Evolutionary conservation across 768 basidiomycete genomes (phyloP), one percentile per base, ranked within the genome.

Genomic region (Lentinus tigrinus): DNA sequence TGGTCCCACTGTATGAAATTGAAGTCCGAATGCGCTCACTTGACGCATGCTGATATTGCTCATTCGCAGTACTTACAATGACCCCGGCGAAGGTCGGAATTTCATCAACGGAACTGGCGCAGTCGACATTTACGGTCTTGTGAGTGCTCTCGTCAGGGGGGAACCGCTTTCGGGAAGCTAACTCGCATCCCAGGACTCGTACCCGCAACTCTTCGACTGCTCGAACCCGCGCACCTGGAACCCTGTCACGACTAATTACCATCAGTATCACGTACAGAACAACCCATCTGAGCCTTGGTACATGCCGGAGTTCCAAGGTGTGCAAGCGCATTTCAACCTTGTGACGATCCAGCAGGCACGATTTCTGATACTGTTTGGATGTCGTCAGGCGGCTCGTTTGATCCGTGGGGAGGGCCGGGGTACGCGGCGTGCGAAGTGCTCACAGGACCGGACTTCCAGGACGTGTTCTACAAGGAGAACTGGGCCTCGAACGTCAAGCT

Each of bases 401-500:
- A 93, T 68, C 85, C 89, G 4, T 94, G 89, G 89, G 92, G 88
- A 3, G 85, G 87, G 24, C 88, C 89, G 58, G 85, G 87, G 42
- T 92, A 91, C 65, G 77, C 74, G 2, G 74, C 79, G 4, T 93
- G 91, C 67, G 77, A 81, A 19, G 71, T 76, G 2, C 73, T 93
- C 58, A 91, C 89, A 14, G 89, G 88, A 2, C 75, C 87, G 1
- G 77, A 87, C 63, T 93, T 91, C 70, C 80, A 85, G 71, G 87
- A 84, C 44, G 92, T 93, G 3, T 93, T 91, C 70, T 84, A 94
- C 64, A 78, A 84, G 52, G 76, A 88, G 52, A 77, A 90, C 44
- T 91, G 88, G 88, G 90, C 91, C 7, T 79, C 81, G 52, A 93
- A 93, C 71, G 89, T 84, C 1, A 94, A 93, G 64, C 65, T 94